Conservation (phyloP, 179 eudicot genomes). For the Drosera spatulata region DNA sequence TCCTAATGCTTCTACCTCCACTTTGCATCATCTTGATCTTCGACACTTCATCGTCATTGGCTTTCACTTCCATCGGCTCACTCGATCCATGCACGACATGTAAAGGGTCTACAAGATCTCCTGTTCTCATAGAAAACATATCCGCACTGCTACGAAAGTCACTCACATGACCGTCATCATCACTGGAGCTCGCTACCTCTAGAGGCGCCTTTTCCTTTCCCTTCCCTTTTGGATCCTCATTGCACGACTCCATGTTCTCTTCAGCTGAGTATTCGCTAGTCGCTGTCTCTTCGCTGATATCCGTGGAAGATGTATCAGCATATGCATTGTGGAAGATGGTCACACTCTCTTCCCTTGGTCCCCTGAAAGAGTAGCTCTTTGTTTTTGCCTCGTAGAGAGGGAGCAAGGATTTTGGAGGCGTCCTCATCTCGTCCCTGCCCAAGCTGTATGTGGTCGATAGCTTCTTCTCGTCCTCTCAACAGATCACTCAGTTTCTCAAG, state of each 20-base stretch:
- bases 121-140: slow-evolving; percentile 14
- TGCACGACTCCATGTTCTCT: not conserved
- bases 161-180: slow-evolving; percentile 20
- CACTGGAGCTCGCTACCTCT: slow-evolving; percentile 27
- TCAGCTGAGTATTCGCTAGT: slow-evolving; percentile 4
- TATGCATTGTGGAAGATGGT: slow-evolving; percentile 37
- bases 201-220: slow-evolving; percentile 23
- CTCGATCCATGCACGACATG: slow-evolving; percentile 8
- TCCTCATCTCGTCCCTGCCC: slow-evolving; percentile 38
- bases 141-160: slow-evolving; percentile 12
- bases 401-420: slow-evolving; percentile 33
- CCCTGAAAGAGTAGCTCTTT: slow-evolving; percentile 54
- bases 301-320: slow-evolving; percentile 24
- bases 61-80: slow-evolving; percentile 19
- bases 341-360: slow-evolving; percentile 32
- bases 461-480: slow-evolving; percentile 61
- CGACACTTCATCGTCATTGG: slow-evolving; percentile 14
- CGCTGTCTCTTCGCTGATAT: slow-evolving; percentile 18
- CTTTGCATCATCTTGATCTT: slow-evolving; percentile 1
- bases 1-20: slow-evolving; percentile 38
- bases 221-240: slow-evolving; percentile 20
- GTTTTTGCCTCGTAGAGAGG: slow-evolving; percentile 44
- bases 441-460: slow-evolving; percentile 85
- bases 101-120: slow-evolving; percentile 15
- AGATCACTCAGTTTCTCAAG: slow-evolving; percentile 47